Percentiles rank a stretch among this genome's conserved stretches.
Evolutionary conservation across 78 protist genomes (phyloP).

Genomic region (Tieghemostelium lacteum): DNA sequence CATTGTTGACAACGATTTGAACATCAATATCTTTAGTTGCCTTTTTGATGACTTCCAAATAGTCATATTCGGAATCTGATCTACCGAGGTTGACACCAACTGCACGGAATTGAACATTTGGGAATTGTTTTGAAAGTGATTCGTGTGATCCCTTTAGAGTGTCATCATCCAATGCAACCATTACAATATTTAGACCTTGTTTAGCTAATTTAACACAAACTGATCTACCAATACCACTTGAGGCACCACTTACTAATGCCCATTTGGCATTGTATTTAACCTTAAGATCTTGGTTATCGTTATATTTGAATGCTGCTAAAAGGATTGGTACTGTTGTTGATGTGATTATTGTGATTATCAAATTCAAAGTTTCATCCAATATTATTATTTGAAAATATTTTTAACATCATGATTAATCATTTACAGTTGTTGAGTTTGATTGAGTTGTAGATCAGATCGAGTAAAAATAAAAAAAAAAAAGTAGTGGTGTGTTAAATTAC

Average conservation of each 20-base stretch:
- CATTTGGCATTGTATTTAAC: constrained; percentile 74
- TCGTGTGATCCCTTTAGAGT: constrained; percentile 53
- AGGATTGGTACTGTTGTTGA: constrained; percentile 53
- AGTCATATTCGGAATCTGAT: constrained; percentile 56
- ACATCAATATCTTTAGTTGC: constrained; percentile 81
- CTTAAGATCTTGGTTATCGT: constrained; percentile 60
- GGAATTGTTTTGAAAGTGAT: constrained; percentile 37
- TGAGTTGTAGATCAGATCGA: too few species aligned
- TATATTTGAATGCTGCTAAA: constrained; percentile 61
- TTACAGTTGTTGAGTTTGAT: too few species aligned
- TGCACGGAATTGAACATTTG: constrained; percentile 45
- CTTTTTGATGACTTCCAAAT: constrained; percentile 46
- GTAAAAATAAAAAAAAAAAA: too few species aligned
- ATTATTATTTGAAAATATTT: too few species aligned
- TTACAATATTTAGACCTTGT: constrained; percentile 73
- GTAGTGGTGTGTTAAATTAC: neutral
- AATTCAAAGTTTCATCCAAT: too few species aligned
- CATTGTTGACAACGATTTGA: constrained; percentile 69
- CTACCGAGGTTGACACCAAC: constrained; percentile 71
- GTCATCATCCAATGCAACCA: constrained; percentile 80
- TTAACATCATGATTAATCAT: too few species aligned
- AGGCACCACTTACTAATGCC: constrained; percentile 75
- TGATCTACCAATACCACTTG: constrained; percentile 66
- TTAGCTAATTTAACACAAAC: constrained; percentile 53
- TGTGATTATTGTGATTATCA: too few species aligned